Base-by-base conservation (phyloP, 331 rosid species). In the Stylosanthes scabra region DNA sequence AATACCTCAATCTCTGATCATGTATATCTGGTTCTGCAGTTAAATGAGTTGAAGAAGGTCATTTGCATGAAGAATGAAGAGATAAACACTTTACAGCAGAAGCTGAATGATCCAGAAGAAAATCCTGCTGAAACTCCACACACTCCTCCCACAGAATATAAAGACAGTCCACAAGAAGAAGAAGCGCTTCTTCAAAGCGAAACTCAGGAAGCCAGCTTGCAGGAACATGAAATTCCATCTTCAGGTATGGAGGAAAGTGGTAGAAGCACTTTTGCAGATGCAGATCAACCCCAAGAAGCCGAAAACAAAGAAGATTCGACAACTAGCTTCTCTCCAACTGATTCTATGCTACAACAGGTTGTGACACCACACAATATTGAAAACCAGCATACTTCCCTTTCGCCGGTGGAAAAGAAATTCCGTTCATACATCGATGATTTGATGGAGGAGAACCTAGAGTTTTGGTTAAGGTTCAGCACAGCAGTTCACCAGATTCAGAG, bases 391-490 rank as follows among this genome's bases (percentile, higher is more conserved):
- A 42, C 9, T 69, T 27, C 78, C 59, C 76, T 82, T 76, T 84
- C 92, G 57, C 68, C 74, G 12, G 47, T 76, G 41, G 90, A 87
- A 79, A 92, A 80, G 76, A 90, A 80, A 77, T 79, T 86, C 29
- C 96, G 96, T 1, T 74, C 88, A 1, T 71, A 86, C 55, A 88
- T 95, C 3, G 93, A 95, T 54, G 82, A 69, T 37, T 75, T 90
- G 20, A 83, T 90, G 49, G 96, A 92, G 77, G 90, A 79, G 80
- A 91, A 92, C 80, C 83, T 95, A 10, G 97, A 92, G 78, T 92
- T 92, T 73, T 95, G 98, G 99, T 65, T 95, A 81, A 89, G 96
- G 68, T 92, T 88, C 28, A 90, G 98, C 86, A 87, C 97, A 3
- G 75, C 97, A 7, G 77, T 94, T 78, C 97, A 95, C 62, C 98